Percentiles rank a stretch among this genome's conserved stretches.
Evolutionary conservation across 2,329 filamentous ascomycete genomes (phyloP).

Genomic region (Anisogramma anomala): DNA sequence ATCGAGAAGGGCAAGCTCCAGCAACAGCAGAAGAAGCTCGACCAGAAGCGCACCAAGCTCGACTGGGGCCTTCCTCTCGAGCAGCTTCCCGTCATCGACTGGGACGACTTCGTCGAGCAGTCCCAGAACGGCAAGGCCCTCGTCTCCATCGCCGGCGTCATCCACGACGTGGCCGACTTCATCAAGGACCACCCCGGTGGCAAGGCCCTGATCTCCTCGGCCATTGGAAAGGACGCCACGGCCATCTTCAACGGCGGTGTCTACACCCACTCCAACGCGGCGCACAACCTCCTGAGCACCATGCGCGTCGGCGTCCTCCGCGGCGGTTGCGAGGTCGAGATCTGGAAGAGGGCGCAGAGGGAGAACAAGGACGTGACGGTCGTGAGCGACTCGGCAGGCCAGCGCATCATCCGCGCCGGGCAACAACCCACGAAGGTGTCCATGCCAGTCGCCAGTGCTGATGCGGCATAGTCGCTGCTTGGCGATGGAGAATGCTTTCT

Average conservation of each 20-base stretch:
- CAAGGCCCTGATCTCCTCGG: slow-evolving; percentile 72
- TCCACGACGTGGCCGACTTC: slow-evolving; percentile 75
- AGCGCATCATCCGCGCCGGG: slow-evolving; percentile 76
- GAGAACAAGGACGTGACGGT: slow-evolving; percentile 75
- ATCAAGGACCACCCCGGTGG: slow-evolving; percentile 86
- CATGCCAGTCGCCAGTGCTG: slow-evolving; percentile 69
- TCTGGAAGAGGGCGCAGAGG: slow-evolving; percentile 78
- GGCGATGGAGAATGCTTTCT: neutral
- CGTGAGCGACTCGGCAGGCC: slow-evolving; percentile 68
- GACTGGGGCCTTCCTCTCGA: slow-evolving; percentile 83
- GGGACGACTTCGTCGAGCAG: slow-evolving; percentile 74
- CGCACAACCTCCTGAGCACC: slow-evolving; percentile 77
- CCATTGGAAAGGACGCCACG: slow-evolving; percentile 77
- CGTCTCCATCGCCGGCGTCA: slow-evolving; percentile 68
- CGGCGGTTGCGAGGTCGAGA: slow-evolving; percentile 80
- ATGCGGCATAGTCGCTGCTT: slow-evolving; percentile 60
- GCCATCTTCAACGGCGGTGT: slow-evolving; percentile 88
- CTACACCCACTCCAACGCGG: slow-evolving; percentile 81
- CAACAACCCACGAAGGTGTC: slow-evolving; percentile 74
- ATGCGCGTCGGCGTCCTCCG: slow-evolving; percentile 82
- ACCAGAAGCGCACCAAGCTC: slow-evolving; percentile 69
- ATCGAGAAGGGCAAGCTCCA: slow-evolving; percentile 86
- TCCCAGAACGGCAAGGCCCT: slow-evolving; percentile 67
- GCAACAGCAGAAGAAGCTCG: slow-evolving; percentile 85
- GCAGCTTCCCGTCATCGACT: slow-evolving; percentile 73